Percentiles rank a stretch among this genome's conserved stretches.
phyloP scores from a whole-genome alignment of 805 yeast species.

The Nakazawaea siamensis region DNA sequence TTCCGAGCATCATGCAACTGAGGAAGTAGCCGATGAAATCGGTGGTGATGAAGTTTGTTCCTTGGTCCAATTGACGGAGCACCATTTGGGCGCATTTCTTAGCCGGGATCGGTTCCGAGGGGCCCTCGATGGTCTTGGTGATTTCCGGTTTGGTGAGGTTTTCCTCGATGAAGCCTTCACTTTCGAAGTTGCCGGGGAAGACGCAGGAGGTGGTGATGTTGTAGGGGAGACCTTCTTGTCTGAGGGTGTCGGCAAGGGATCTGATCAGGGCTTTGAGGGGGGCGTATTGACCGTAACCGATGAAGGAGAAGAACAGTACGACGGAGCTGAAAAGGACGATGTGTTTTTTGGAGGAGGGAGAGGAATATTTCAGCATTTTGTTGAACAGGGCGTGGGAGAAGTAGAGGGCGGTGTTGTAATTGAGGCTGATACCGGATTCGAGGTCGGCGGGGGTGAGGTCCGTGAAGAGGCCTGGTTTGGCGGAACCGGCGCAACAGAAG shows the following conservation, averaged over 20 bases:
- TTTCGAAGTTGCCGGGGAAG: conserved; percentile 82
- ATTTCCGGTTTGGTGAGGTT: conserved; percentile 79
- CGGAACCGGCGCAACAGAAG: conserved; percentile 82
- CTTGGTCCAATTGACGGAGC: conserved; percentile 45
- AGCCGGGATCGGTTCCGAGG: conserved; percentile 62
- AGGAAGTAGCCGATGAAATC: conserved; percentile 83
- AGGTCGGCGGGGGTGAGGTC: conserved; percentile 58
- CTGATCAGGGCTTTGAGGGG: conserved; percentile 83
- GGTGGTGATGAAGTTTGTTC: conserved; percentile 69
- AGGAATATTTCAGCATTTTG: conserved; percentile 20
- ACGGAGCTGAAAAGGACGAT: conserved; percentile 67
- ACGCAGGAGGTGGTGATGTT: conserved; percentile 65
- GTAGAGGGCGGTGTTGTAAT: conserved; percentile 67
- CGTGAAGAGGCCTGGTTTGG: conserved; percentile 68
- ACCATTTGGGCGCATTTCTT: conserved; percentile 59
- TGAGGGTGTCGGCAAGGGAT: conserved; percentile 63
- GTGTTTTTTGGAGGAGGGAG: conserved; percentile 21
- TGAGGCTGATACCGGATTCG: conserved; percentile 51
- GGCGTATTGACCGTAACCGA: conserved; percentile 87
- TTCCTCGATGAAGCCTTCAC: conserved; percentile 83
- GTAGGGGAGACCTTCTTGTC: conserved; percentile 73
- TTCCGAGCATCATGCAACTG: conserved; percentile 57
- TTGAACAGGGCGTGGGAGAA: conserved; percentile 59
- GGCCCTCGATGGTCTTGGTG: conserved; percentile 78
- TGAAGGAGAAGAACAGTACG: conserved; percentile 76